Base-by-base conservation (phyloP, 495 filamentous ascomycete species). In the Penicillium samsonianum region DNA sequence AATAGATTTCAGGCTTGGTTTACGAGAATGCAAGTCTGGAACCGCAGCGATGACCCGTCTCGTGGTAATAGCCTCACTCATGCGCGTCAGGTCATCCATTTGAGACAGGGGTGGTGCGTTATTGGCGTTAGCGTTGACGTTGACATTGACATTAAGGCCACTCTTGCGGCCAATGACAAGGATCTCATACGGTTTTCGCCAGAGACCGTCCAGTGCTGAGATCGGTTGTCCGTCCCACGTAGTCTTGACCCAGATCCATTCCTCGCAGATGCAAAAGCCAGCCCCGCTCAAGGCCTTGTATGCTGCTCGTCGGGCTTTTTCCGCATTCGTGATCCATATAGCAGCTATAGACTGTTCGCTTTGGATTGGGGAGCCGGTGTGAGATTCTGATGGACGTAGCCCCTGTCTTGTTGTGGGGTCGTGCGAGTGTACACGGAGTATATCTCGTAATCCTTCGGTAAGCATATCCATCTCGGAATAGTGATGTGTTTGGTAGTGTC, bases 231-330 rank as follows among this genome's bases (percentile, higher is more conserved):
- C 94, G 0, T 71, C 47, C 0, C 64, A 67, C 0, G 94, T 96
- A 10, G 84, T 82, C 70, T 98, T 98, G 35, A 96, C 61, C 94
- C 94, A 98, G 0, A 88, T 73, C 93, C 93, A 98, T 76, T 96
- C 91, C 47, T 92, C 92, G 16, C 80, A 69, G 20, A 86, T 63
- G 42, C 80, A 69, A 1, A 97, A 76, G 3, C 82, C 86, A 77
- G 88, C 89, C 40, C 73, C 68, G 8, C 68, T 70, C 31, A 96
- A 87, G 6, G 76, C 69, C 3, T 80, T 73, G 5, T 89, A 80
- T 1, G 94, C 80, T 33, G 83, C 64, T 10, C 82, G 77, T 7
- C 82, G 71, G 1, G 87, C 74, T 42, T 80, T 80, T 2, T 77
- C 65, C 14, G 88, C 87, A 69, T 97, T 98, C 9, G 92, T 98